Evolutionary conservation across 2,329 filamentous ascomycete species (phyloP).

Genomic region (Stemphylium beticola): DNA sequence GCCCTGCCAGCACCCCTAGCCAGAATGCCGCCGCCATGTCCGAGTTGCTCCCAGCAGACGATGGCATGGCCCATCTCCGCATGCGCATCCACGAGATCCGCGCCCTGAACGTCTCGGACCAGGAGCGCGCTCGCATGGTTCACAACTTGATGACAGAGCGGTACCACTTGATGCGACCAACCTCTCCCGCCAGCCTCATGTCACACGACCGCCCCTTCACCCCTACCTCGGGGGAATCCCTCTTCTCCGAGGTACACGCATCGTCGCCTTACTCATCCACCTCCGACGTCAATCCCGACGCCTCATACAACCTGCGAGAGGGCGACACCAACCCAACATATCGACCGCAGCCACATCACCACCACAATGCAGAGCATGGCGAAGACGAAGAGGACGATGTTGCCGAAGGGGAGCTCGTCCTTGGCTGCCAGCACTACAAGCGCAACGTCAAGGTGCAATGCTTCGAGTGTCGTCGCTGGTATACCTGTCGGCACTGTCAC

Average conservation of each 20-base stretch:
- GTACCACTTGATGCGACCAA: conserved; percentile 49
- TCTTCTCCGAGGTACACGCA: conserved; percentile 42
- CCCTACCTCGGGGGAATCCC: conserved; percentile 43
- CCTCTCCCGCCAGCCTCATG: conserved; percentile 47
- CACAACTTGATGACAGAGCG: conserved; percentile 58
- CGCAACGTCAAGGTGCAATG: conserved; percentile 97
- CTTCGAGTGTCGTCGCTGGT: conserved; percentile 87
- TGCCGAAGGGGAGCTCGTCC: conserved; percentile 53
- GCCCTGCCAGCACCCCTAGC: conserved; percentile 10
- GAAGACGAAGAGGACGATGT: conserved; percentile 58
- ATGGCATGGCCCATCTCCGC: conserved; percentile 57
- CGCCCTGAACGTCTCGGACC: conserved; percentile 51
- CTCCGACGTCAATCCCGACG: conserved; percentile 42
- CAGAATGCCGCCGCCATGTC: conserved; percentile 41
- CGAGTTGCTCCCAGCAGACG: conserved; percentile 55
- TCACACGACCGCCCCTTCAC: conserved; percentile 49
- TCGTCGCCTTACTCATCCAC: conserved; percentile 45
- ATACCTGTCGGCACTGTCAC: conserved; percentile 93
- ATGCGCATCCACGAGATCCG: conserved; percentile 57
- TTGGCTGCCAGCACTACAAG: conserved; percentile 92
- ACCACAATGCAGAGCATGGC: conserved; percentile 46
- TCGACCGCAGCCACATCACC: conserved; percentile 21
- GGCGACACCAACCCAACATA: conserved; percentile 44
- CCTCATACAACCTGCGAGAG: conserved; percentile 43
- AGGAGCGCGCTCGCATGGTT: conserved; percentile 58